Percentiles rank a stretch among this genome's conserved stretches.
phyloP scores from a whole-genome alignment of 1,284 basidiomycete genomes.

The Irpex sp. region DNA sequence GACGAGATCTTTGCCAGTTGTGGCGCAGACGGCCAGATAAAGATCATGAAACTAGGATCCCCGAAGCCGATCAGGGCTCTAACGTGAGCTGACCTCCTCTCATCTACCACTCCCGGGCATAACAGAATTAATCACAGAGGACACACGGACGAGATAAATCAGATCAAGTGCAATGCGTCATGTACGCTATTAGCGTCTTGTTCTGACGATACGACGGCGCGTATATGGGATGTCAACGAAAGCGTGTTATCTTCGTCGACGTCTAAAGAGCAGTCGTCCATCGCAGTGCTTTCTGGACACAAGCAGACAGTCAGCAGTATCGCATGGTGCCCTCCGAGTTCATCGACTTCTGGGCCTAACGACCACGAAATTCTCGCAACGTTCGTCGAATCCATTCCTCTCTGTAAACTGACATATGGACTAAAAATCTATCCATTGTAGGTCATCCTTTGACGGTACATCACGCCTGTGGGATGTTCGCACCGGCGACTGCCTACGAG shows the following conservation, averaged over 20 bases:
- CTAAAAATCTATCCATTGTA: slow-evolving; percentile 22
- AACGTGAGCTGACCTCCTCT: slow-evolving; percentile 37
- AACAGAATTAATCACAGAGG: slow-evolving; percentile 41
- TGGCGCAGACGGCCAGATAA: slow-evolving; percentile 66
- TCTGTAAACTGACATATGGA: slow-evolving; percentile 3
- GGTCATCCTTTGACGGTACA: slow-evolving; percentile 74
- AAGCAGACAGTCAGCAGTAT: slow-evolving; percentile 63
- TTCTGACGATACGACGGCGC: slow-evolving; percentile 75
- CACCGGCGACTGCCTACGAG: slow-evolving; percentile 66
- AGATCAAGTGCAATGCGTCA: slow-evolving; percentile 66
- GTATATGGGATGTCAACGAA: slow-evolving; percentile 65
- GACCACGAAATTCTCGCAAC: slow-evolving; percentile 60
- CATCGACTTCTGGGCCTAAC: slow-evolving; percentile 19
- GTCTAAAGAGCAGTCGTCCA: slow-evolving; percentile 29
- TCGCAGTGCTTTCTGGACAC: slow-evolving; percentile 60
- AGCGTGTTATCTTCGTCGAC: slow-evolving; percentile 28
- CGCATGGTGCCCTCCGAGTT: slow-evolving; percentile 59
- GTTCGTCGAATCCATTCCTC: slow-evolving; percentile 38
- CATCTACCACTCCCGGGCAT: background rate
- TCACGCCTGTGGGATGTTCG: slow-evolving; percentile 75
- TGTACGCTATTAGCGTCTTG: slow-evolving; percentile 71
- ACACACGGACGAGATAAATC: slow-evolving; percentile 76
- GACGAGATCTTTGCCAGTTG: slow-evolving; percentile 71
- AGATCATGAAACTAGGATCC: slow-evolving; percentile 53
- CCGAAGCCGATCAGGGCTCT: slow-evolving; percentile 52